A percentile compares a stretch with the other conserved stretches of the same genome.
phyloP scores from a whole-genome alignment of 1,284 basidiomycete species.

The Sphaerobolus stellatus region DNA sequence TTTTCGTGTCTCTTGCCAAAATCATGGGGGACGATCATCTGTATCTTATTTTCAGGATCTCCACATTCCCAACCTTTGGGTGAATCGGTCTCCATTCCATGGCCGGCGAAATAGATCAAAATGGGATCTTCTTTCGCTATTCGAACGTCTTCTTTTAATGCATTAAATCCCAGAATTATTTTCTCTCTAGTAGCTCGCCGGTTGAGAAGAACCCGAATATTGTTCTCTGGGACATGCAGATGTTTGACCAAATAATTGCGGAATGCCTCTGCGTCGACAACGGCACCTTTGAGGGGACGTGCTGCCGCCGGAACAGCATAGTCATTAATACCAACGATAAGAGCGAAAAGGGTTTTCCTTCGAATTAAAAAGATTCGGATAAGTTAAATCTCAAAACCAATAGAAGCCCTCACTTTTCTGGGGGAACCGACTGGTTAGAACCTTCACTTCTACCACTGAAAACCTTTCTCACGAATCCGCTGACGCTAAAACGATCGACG shows the following conservation, averaged over 20 bases:
- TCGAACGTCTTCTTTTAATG: conserved; percentile 53
- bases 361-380: no score
- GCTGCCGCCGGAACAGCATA: no score
- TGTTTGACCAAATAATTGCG: conserved; percentile 54
- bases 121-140: conserved; percentile 62
- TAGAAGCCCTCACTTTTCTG: no score
- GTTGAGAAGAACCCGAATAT: conserved; percentile 56
- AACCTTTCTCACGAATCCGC: no score
- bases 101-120: conserved; percentile 67
- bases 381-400: no score
- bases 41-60: conserved; percentile 38
- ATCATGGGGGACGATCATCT: conserved; percentile 64
- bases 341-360: no score
- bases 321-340: conserved; percentile 29
- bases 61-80: conserved; percentile 9
- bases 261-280: conserved; percentile 22
- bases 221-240: conserved; percentile 55
- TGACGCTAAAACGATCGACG: no score
- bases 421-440: no score
- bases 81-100: conserved; percentile 56
- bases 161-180: conserved; percentile 58
- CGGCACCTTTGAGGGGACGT: conserved; percentile 17
- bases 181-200: conserved; percentile 55
- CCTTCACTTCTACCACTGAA: no score
- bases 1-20: conserved; percentile 51